These are phyloP conservation scores for Aspergillaceae sp. DNA, from an alignment of 2,329 filamentous ascomycete genomes.

Conservation along the genomic window DNA sequence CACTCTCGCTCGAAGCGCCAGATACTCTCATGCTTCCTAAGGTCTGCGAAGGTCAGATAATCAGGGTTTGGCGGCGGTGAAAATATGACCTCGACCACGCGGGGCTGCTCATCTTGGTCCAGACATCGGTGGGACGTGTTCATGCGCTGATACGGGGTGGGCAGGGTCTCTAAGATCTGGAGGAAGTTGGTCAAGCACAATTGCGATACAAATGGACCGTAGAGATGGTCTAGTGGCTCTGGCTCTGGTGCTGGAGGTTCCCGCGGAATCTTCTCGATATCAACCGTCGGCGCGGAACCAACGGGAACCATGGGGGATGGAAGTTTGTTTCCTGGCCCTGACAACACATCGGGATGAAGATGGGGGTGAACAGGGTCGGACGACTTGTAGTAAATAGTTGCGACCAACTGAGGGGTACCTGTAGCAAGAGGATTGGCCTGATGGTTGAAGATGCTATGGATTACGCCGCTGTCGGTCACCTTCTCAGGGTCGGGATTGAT, in stretches of 20 bases:
- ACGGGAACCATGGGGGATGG: conserved; percentile 34
- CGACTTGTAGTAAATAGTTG: conserved; percentile 43
- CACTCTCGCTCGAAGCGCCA: conserved; percentile 80
- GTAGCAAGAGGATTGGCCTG: conserved; percentile 31
- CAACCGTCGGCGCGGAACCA: conserved; percentile 43
- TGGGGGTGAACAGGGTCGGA: conserved; percentile 35
- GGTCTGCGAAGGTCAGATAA: conserved; percentile 51
- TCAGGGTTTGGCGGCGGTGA: conserved; percentile 41
- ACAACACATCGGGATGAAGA: conserved; percentile 41
- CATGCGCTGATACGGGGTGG: conserved; percentile 42
- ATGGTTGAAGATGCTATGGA: conserved; percentile 39
- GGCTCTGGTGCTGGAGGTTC: conserved; percentile 48
- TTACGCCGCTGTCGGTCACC: conserved; percentile 39
- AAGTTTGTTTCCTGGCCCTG: conserved; percentile 27
- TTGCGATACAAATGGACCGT: conserved; percentile 47
- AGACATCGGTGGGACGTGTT: conserved; percentile 42
- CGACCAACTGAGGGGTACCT: conserved; percentile 37
- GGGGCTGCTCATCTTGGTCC: conserved; percentile 39
- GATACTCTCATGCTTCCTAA: conserved; percentile 72
- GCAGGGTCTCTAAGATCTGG: conserved; percentile 42
- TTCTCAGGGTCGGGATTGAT: conserved; percentile 31
- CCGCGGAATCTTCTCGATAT: conserved; percentile 45
- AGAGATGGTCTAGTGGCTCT: conserved; percentile 47
- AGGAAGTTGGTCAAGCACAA: conserved; percentile 49
- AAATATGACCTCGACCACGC: conserved; percentile 46